These are phyloP conservation scores for Brasenia schreberi DNA, from an alignment of 164 flowering plant species.

Conservation along the genomic window DNA sequence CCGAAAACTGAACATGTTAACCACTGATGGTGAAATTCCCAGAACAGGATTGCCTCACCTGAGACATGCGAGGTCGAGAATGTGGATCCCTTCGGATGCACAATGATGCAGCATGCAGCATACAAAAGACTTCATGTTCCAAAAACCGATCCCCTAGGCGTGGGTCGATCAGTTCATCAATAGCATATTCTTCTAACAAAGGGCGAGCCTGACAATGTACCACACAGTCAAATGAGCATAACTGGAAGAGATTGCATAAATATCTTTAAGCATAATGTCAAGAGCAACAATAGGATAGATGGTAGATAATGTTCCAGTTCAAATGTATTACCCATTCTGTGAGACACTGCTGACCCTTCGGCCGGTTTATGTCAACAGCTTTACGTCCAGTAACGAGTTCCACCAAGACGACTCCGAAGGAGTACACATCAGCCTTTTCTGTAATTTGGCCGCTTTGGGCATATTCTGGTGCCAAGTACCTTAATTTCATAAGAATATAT, in stretches of 20 bases:
- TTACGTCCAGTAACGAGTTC: conserved; percentile 88
- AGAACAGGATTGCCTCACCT: conserved; percentile 30
- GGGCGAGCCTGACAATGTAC: conserved; percentile 63
- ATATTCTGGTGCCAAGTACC: conserved; percentile 96
- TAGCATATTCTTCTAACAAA: conserved; percentile 44
- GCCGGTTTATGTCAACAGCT: conserved; percentile 75
- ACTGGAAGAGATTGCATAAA: not conserved
- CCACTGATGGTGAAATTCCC: not conserved
- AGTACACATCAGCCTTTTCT: conserved; percentile 89
- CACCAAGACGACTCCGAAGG: conserved; percentile 78
- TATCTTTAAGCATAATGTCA: no score
- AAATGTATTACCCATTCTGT: conserved; percentile 69
- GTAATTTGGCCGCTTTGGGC: conserved; percentile 91
- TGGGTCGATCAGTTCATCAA: conserved; percentile 65
- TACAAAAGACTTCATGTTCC: conserved; percentile 44
- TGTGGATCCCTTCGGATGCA: conserved; percentile 75
- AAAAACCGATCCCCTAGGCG: conserved; percentile 30
- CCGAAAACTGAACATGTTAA: not conserved
- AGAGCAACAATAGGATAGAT: not conserved
- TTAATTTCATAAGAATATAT: conserved; percentile 5
- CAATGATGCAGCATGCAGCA: conserved; percentile 74
- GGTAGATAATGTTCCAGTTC: not conserved
- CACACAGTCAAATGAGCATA: not conserved
- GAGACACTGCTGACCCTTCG: conserved; percentile 91
- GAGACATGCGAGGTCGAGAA: conserved; percentile 90